These are phyloP conservation scores for Echinochloa phyllopogon DNA, from an alignment of 176 grass and related monocot genomes.

Conservation along the genomic window DNA sequence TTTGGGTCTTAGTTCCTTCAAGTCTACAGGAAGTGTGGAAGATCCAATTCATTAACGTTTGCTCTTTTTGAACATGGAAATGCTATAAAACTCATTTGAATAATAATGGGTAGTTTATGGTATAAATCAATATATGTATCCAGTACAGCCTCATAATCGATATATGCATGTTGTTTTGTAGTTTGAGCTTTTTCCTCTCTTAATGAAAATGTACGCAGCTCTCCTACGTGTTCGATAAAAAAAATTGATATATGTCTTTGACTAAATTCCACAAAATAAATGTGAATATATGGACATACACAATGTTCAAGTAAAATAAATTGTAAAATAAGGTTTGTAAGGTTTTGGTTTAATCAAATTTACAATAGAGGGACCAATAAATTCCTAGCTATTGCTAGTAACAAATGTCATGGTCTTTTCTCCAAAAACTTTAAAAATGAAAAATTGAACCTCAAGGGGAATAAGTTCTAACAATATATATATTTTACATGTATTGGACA, in stretches of 20 bases:
- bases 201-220: too few relatives aligned
- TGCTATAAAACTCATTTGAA: not conserved
- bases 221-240: too few relatives aligned
- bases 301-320: not conserved
- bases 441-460: not conserved
- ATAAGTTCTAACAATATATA: not conserved
- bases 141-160: too few relatives aligned
- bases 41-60: not conserved
- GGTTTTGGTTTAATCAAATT: not conserved
- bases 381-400: not conserved
- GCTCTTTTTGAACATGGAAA: conserved; percentile 14
- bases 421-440: not conserved
- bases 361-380: not conserved
- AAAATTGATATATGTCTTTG: too few relatives aligned
- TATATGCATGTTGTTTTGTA: too few relatives aligned
- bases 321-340: not conserved
- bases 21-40: not conserved
- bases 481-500: too few relatives aligned
- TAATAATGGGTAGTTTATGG: not conserved
- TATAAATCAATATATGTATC: not conserved
- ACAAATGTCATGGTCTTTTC: not conserved
- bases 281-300: not conserved
- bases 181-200: too few relatives aligned
- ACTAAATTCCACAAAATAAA: not conserved
- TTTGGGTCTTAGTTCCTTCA: not conserved